phyloP scores from a whole-genome alignment of 1,284 basidiomycete genomes.

The Schizopora paradoxa region DNA sequence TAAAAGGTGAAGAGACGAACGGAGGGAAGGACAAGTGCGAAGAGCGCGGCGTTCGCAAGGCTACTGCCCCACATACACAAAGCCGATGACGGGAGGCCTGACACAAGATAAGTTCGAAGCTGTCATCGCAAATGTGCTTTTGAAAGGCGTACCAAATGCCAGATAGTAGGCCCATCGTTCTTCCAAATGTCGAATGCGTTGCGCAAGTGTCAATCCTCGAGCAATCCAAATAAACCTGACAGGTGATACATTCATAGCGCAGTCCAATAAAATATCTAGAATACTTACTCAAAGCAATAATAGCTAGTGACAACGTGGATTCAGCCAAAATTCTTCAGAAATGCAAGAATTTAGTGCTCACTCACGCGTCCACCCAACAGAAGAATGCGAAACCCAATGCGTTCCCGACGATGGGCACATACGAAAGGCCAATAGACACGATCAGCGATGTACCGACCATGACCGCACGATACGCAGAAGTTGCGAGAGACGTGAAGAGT shows the following conservation, averaged over 20 bases:
- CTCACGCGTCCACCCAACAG: conserved; percentile 81
- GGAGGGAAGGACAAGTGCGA: conserved; percentile 72
- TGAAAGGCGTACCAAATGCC: conserved; percentile 58
- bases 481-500: conserved; percentile 65
- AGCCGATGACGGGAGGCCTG: conserved; percentile 59
- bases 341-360: conserved; percentile 22
- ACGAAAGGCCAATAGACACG: conserved; percentile 57
- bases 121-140: conserved; percentile 3
- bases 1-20: conserved; percentile 37
- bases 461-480: conserved; percentile 70
- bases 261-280: background rate
- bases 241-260: background rate
- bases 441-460: conserved; percentile 75
- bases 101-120: background rate
- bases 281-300: conserved; percentile 79
- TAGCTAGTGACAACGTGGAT: conserved; percentile 45
- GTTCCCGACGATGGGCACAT: conserved; percentile 60
- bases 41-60: conserved; percentile 71
- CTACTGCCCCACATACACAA: conserved; percentile 67
- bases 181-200: conserved; percentile 69
- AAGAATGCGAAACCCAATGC: conserved; percentile 61
- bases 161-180: conserved; percentile 84
- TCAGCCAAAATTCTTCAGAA: conserved; percentile 6
- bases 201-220: conserved; percentile 59
- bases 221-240: conserved; percentile 75